These are phyloP conservation scores for Jatropha multifida DNA, from an alignment of 441 rosid genomes.

Conservation along the genomic window DNA sequence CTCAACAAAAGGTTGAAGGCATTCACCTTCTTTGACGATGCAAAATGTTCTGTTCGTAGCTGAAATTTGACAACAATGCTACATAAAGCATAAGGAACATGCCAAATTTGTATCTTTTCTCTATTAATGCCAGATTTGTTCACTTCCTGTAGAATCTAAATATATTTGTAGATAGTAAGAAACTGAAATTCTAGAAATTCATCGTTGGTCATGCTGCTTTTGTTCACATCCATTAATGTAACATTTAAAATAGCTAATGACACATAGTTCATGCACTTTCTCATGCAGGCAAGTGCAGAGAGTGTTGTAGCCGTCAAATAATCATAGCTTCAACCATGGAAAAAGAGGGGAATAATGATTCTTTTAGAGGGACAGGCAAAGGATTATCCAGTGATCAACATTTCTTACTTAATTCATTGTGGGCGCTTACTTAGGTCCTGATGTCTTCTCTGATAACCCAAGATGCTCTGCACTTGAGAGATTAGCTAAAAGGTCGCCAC, in stretches of 20 bases:
- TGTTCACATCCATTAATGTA: background rate
- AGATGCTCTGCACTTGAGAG: slow-evolving; percentile 55
- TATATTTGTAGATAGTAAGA: background rate
- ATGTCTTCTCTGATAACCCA: slow-evolving; percentile 59
- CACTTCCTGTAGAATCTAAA: background rate
- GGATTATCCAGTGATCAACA: slow-evolving; percentile 37
- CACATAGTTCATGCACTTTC: background rate
- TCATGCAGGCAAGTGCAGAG: slow-evolving; percentile 4
- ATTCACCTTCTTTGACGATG: too few species aligned
- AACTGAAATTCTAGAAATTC: background rate
- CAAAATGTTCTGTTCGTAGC: too few species aligned
- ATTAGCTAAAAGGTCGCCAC: slow-evolving; percentile 44
- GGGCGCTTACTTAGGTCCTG: slow-evolving; percentile 65
- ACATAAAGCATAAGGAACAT: too few species aligned
- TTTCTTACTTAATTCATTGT: slow-evolving; percentile 61
- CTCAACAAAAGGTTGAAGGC: too few species aligned
- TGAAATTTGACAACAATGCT: too few species aligned
- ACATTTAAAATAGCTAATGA: background rate
- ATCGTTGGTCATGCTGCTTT: background rate
- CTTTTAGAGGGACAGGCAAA: slow-evolving; percentile 3
- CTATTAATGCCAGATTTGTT: background rate
- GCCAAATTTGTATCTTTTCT: too few species aligned
- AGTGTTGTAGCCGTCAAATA: background rate
- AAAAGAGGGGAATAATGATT: slow-evolving; percentile 9
- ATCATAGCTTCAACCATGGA: slow-evolving; percentile 26